These are phyloP conservation scores for Geotrichum candidum DNA, from an alignment of 1,139 yeast species.

Conservation along the genomic window DNA sequence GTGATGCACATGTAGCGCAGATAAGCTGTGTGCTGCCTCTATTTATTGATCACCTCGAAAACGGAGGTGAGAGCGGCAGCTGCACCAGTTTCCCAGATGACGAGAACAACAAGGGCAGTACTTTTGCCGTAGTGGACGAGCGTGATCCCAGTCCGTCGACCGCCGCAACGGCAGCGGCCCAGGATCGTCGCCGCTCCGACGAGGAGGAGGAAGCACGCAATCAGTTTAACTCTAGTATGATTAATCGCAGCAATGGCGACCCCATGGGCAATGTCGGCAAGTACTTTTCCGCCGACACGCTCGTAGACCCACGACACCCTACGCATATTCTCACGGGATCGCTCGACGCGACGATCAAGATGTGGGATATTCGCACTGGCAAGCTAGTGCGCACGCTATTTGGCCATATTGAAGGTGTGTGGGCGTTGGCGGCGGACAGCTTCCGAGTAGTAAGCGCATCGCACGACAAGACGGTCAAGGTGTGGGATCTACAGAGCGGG, in stretches of 20 bases:
- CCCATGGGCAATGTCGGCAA: not conserved
- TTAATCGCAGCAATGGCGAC: not conserved
- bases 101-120: conserved; percentile 27
- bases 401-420: too few relatives aligned
- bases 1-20: conserved; percentile 44
- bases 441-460: too few relatives aligned
- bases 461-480: too few relatives aligned
- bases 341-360: too few relatives aligned
- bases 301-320: not conserved
- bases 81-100: conserved; percentile 22
- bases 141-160: not conserved
- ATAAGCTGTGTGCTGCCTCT: conserved; percentile 87
- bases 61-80: not conserved
- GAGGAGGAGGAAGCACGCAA: conserved; percentile 14
- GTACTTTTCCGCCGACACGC: not conserved
- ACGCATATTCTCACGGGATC: too few relatives aligned
- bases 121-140: conserved; percentile 24
- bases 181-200: conserved; percentile 2
- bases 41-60: conserved; percentile 44
- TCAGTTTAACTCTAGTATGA: conserved; percentile 5
- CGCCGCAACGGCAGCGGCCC: not conserved
- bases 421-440: too few relatives aligned
- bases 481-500: too few relatives aligned
- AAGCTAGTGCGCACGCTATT: too few relatives aligned
- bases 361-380: too few relatives aligned